phyloP scores from a whole-genome alignment of 768 basidiomycete genomes.

The Leccinum aurantiacum region DNA sequence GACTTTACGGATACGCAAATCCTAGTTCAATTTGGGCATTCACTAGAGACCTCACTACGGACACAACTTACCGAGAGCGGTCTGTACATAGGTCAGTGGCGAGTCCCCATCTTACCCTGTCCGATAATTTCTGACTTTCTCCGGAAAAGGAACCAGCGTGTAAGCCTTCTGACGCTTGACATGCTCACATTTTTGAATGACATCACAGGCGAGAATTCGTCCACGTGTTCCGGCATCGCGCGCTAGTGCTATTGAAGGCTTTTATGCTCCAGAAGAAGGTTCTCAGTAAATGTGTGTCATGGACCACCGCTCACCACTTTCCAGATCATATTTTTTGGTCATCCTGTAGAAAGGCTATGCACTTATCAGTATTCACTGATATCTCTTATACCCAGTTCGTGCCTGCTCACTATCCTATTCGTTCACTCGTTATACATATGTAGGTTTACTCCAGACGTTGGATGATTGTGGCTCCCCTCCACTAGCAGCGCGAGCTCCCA shows the following conservation, averaged over 20 bases:
- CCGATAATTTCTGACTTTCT: slow-evolving; percentile 9
- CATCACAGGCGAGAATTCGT: slow-evolving; percentile 79
- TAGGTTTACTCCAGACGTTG: slow-evolving; percentile 83
- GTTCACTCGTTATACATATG: slow-evolving; percentile 2
- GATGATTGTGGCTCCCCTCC: slow-evolving; percentile 91
- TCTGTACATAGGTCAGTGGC: slow-evolving; percentile 84
- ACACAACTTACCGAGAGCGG: slow-evolving; percentile 88
- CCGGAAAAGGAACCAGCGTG: slow-evolving; percentile 66
- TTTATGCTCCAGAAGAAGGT: slow-evolving; percentile 93
- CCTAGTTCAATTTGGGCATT: slow-evolving; percentile 81
- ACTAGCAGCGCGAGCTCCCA: slow-evolving; percentile 59
- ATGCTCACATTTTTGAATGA: slow-evolving; percentile 1
- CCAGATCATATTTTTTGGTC: slow-evolving; percentile 95
- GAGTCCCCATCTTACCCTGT: not conserved
- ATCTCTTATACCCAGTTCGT: slow-evolving; percentile 81
- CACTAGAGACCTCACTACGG: slow-evolving; percentile 73
- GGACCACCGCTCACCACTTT: slow-evolving; percentile 8
- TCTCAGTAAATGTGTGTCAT: slow-evolving; percentile 17
- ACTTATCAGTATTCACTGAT: slow-evolving; percentile 98
- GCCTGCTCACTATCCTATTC: not conserved
- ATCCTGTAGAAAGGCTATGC: slow-evolving; percentile 93
- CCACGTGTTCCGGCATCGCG: slow-evolving; percentile 89
- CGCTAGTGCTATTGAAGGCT: slow-evolving; percentile 91
- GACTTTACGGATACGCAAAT: slow-evolving; percentile 89
- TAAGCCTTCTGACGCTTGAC: slow-evolving; percentile 34